phyloP scores from a whole-genome alignment of 176 grass and related monocot genomes.

The Aegilops tauschii region DNA sequence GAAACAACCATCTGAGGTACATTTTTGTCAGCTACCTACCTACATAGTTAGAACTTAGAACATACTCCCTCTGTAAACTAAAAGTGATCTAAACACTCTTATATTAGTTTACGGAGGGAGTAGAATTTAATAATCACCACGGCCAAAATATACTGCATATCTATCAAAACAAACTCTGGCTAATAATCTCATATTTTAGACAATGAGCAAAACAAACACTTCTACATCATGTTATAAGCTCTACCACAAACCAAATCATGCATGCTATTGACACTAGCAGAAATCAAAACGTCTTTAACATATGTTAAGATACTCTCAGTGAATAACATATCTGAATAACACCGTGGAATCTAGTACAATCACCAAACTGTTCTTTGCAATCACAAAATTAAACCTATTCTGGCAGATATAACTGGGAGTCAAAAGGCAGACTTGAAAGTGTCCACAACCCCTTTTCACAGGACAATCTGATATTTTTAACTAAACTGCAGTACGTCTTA shows the following conservation, averaged over 20 bases:
- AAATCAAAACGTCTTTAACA: neutral
- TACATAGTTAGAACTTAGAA: neutral
- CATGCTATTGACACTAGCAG: neutral
- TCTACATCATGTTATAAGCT: neutral
- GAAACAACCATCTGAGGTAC: neutral
- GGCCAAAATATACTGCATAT: neutral
- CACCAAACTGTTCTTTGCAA: slow-evolving; percentile 1
- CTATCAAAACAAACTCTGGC: neutral
- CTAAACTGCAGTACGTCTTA: neutral
- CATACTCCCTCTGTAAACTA: no score
- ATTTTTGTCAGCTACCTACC: neutral
- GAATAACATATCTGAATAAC: neutral
- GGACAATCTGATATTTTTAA: neutral
- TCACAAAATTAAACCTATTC: neutral
- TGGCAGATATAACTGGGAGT: neutral
- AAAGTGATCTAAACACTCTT: no score
- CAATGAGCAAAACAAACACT: neutral
- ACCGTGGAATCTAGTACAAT: neutral
- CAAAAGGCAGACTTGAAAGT: neutral
- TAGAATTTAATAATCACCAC: neutral
- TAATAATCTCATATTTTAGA: neutral
- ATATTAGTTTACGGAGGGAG: no score
- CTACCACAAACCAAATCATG: neutral
- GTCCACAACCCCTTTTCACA: neutral
- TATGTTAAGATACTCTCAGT: neutral